Percentiles rank a stretch among this genome's conserved stretches.
phyloP scores from a whole-genome alignment of 2,329 filamentous ascomycete genomes.

The Neofusicoccum sp. region DNA sequence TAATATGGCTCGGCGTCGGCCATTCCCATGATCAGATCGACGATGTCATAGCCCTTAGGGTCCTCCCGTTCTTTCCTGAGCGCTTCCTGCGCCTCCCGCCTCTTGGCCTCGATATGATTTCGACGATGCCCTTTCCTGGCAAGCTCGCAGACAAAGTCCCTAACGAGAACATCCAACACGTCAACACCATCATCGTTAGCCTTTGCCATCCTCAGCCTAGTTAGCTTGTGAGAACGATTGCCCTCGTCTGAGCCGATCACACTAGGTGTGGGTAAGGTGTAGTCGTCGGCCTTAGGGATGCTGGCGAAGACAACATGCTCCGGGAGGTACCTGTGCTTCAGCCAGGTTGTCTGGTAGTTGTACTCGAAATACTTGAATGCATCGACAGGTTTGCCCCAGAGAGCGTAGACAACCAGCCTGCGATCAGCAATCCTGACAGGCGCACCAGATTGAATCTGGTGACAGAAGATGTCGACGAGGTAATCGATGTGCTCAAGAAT shows the following conservation, averaged over 20 bases:
- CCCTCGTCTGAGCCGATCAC: conserved; percentile 2
- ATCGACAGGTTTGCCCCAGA: conserved; percentile 30
- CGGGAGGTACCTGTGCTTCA: conserved; percentile 28
- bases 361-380: conserved; percentile 33
- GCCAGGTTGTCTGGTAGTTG: conserved; percentile 25
- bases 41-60: conserved; percentile 27
- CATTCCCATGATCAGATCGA: conserved; percentile 30
- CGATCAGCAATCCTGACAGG: conserved; percentile 21
- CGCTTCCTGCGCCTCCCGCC: conserved; percentile 20
- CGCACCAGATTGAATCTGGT: conserved; percentile 19
- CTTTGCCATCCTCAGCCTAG: conserved; percentile 28
- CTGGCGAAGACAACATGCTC: conserved; percentile 28
- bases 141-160: conserved; percentile 24
- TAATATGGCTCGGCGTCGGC: not conserved
- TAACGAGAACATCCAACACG: conserved; percentile 28
- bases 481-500: conserved; percentile 28
- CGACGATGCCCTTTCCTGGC: conserved; percentile 24
- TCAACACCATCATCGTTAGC: conserved; percentile 30
- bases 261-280: conserved; percentile 21
- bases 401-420: conserved; percentile 26
- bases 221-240: conserved; percentile 19
- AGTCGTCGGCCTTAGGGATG: conserved; percentile 21
- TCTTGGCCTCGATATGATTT: conserved; percentile 23
- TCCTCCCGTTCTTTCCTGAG: conserved; percentile 24
- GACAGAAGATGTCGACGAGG: conserved; percentile 21